Evolutionary conservation across 1,284 basidiomycete genomes (phyloP), one percentile per base, ranked within the genome.

Genomic region (Malassezia japonica): DNA sequence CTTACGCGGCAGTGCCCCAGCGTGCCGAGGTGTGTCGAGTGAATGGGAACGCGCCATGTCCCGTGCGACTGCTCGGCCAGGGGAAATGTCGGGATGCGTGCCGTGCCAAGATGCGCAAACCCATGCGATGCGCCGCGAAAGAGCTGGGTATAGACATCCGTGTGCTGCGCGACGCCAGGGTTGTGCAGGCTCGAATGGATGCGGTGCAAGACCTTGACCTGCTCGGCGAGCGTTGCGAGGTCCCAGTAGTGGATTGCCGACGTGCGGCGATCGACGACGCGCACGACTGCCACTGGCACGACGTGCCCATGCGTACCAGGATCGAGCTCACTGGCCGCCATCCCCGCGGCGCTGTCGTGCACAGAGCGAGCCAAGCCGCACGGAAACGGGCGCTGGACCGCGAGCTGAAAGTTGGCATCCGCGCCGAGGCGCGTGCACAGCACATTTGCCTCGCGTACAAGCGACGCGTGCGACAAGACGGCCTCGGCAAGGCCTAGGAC

Each of bases 381-480:
- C 6, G 38, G 47, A 32, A 24, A 27, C 2, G 42, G 28, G 2
- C 42, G 41, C 18, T 33, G 36, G 12, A 94, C 81, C 3, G 84
- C 83, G 67, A 94, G 92, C 74, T 98, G 95, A 74, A 91, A 96
- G 7, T 82, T 79, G 34, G 92, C 86, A 37, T 84, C 80, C 71
- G 91, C 89, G 28, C 80, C 79, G 36, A 94, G 80, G 72, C 64
- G 57, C 32, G 51, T 50, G 55, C 65, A 60, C 46, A 70, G 64
- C 34, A 72, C 80, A 70, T 96, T 96, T 8, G 90, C 91, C 75
- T 98, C 92, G 74, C 92, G 91, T 35, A 98, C 77, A 46, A 85
- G 74, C 0, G 90, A 84, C 4, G 92, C 91, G 67, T 83, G 84
- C 6, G 84, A 83, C 38, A 98, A 76, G 8, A 92, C 81, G 39